Evolutionary conservation across 495 filamentous ascomycete genomes (phyloP).

Genomic region (Collariella sp.): DNA sequence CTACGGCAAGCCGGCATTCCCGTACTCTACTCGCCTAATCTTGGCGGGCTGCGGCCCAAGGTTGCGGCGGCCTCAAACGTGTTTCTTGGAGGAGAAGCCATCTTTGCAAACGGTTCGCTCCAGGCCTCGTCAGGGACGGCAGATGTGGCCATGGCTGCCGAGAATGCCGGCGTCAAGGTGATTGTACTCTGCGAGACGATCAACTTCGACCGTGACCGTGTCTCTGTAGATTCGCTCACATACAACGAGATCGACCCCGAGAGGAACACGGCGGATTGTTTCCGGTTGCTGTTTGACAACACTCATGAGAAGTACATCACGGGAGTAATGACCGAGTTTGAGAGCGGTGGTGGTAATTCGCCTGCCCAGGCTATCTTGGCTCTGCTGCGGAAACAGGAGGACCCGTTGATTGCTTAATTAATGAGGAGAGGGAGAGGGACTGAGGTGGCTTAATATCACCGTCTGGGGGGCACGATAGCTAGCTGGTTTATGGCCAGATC

Average conservation of each 20-base stretch:
- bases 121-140: slow-evolving; percentile 84
- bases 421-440: background rate
- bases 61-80: slow-evolving; percentile 70
- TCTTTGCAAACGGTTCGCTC: slow-evolving; percentile 82
- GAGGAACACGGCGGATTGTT: slow-evolving; percentile 46
- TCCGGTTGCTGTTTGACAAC: slow-evolving; percentile 88
- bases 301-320: slow-evolving; percentile 84
- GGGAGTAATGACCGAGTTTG: slow-evolving; percentile 82
- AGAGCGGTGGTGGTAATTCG: slow-evolving; percentile 52
- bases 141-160: slow-evolving; percentile 78
- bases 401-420: slow-evolving; percentile 32
- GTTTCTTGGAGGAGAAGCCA: slow-evolving; percentile 78
- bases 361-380: slow-evolving; percentile 73
- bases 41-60: slow-evolving; percentile 63
- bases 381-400: slow-evolving; percentile 42
- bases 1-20: slow-evolving; percentile 60
- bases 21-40: slow-evolving; percentile 67
- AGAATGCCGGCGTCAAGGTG: slow-evolving; percentile 65
- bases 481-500: background rate
- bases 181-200: slow-evolving; percentile 89
- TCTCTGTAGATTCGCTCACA: slow-evolving; percentile 83
- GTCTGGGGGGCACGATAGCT: background rate
- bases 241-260: slow-evolving; percentile 79
- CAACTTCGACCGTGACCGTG: slow-evolving; percentile 81
- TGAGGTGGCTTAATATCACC: background rate